A percentile compares a stretch with the other conserved stretches of the same genome.
Conservation (phyloP, 768 basidiomycete species). For the Leccinum longicurvipes region DNA sequence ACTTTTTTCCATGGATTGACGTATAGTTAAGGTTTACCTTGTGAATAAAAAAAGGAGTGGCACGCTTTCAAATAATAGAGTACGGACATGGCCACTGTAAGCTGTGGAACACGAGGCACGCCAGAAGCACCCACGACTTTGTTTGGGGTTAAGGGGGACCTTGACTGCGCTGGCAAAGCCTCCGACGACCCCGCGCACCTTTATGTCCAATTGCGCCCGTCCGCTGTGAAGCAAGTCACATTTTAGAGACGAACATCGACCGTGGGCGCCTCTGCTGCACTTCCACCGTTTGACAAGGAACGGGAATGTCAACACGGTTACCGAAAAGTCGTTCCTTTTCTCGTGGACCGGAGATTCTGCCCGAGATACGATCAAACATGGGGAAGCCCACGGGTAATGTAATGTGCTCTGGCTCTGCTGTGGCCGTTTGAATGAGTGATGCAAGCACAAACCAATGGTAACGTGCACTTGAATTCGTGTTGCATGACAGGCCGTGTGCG, state of each 20-base stretch:
- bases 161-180: constrained; percentile 1
- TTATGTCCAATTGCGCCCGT: constrained; percentile 2
- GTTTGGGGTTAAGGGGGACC: constrained; percentile 23
- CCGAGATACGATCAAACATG: constrained; percentile 7
- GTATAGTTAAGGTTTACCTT: constrained; percentile 20
- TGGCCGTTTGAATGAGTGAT: constrained; percentile 1
- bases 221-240: background rate
- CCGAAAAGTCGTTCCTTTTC: background rate
- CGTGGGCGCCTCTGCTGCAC: background rate
- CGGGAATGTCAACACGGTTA: background rate
- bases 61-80: constrained; percentile 3
- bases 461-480: background rate
- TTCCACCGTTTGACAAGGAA: background rate
- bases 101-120: constrained; percentile 25
- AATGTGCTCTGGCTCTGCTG: background rate
- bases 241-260: background rate
- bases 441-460: background rate
- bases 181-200: background rate
- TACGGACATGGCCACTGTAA: constrained; percentile 1
- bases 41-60: constrained; percentile 6
- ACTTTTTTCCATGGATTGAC: constrained; percentile 14
- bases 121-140: constrained; percentile 25
- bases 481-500: background rate
- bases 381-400: background rate
- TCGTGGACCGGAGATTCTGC: background rate